Evolutionary conservation across 768 basidiomycete species (phyloP).

Genomic region (Podaxis sp.): DNA sequence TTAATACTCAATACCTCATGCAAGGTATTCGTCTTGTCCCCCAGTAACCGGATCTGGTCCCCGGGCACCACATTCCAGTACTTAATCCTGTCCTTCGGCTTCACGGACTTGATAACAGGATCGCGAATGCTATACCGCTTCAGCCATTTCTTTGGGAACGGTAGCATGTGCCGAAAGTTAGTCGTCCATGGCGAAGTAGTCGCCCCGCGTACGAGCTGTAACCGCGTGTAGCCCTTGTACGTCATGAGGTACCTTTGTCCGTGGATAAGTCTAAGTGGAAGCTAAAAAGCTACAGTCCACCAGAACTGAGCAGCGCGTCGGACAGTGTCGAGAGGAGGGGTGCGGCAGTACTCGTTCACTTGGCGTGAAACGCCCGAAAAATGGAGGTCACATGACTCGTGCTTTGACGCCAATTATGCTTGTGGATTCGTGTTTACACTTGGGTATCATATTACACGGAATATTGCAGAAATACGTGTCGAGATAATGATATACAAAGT

Average conservation of each 20-base stretch:
- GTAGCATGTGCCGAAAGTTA: slow-evolving; percentile 64
- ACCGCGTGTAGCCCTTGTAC: slow-evolving; percentile 31
- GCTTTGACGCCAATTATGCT: not conserved
- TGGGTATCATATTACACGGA: not conserved
- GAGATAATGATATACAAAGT: slow-evolving; percentile 7
- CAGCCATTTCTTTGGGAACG: slow-evolving; percentile 56
- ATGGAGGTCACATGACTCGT: slow-evolving; percentile 19
- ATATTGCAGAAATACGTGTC: not conserved
- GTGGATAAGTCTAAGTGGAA: not conserved
- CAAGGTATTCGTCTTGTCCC: slow-evolving; percentile 57
- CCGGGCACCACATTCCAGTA: slow-evolving; percentile 89
- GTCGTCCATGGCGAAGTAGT: slow-evolving; percentile 59
- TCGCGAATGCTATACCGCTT: slow-evolving; percentile 45
- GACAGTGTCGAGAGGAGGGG: not conserved
- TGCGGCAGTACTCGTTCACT: not conserved
- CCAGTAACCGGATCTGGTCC: slow-evolving; percentile 71
- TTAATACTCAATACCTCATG: slow-evolving; percentile 77
- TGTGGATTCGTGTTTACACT: slow-evolving; percentile 8
- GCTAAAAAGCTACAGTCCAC: not conserved
- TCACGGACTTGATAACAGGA: slow-evolving; percentile 53
- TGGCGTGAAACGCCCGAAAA: slow-evolving; percentile 5
- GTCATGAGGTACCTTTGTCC: slow-evolving; percentile 24
- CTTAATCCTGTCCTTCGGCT: slow-evolving; percentile 70
- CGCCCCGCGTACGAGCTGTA: slow-evolving; percentile 44
- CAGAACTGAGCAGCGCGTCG: slow-evolving; percentile 7